Percentiles rank a stretch among this genome's conserved stretches.
Evolutionary conservation across 164 flowering plant genomes (phyloP).

Genomic region (Liriodendron chinense): DNA sequence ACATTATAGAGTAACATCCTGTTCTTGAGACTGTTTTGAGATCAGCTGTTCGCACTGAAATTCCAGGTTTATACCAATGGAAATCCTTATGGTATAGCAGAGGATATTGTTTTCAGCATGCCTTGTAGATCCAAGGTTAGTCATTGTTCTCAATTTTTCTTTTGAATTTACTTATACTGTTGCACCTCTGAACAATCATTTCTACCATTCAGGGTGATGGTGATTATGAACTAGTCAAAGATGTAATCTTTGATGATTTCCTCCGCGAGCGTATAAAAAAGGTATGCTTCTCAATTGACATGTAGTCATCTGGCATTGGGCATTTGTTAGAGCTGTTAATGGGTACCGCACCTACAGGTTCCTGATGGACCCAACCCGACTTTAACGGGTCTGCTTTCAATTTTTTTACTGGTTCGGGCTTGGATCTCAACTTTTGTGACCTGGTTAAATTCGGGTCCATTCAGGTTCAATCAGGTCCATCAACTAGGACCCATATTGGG

Average conservation of each 20-base stretch:
- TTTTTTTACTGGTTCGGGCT: no score
- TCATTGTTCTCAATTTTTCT: not conserved
- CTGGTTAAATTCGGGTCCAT: no score
- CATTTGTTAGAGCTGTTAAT: no score
- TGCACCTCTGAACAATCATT: not conserved
- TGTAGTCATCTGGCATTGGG: not conserved
- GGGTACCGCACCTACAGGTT: no score
- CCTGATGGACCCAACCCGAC: no score
- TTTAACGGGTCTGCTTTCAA: no score
- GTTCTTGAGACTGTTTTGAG: not conserved
- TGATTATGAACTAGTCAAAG: constrained; percentile 84
- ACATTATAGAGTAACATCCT: not conserved
- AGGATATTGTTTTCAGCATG: constrained; percentile 95
- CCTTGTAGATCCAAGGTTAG: constrained; percentile 95
- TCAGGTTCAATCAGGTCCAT: no score
- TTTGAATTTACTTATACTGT: not conserved
- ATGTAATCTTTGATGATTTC: constrained; percentile 76
- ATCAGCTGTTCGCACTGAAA: not conserved
- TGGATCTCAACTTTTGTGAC: no score
- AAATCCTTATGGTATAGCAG: constrained; percentile 94
- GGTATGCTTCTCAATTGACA: constrained; percentile 35
- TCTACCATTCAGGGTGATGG: constrained; percentile 68
- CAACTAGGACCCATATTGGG: no score
- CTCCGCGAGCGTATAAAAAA: constrained; percentile 65
- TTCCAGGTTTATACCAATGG: constrained; percentile 85